Conservation (phyloP, 1,284 basidiomycete species). For the Kwoniella shivajii region DNA sequence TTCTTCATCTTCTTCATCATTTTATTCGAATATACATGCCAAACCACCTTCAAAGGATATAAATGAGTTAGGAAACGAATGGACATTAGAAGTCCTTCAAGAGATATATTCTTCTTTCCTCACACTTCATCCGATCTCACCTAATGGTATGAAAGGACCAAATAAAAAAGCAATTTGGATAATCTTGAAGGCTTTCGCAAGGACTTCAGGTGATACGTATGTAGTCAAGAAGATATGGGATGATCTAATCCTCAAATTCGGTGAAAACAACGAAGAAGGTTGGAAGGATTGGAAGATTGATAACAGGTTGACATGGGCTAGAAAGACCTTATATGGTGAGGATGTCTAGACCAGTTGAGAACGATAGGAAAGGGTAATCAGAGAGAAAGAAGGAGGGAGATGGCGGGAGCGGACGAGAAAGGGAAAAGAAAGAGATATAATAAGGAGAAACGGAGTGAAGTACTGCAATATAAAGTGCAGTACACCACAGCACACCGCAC, state of each 20-base stretch:
- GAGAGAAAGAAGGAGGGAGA: neutral
- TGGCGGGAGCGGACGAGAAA: neutral
- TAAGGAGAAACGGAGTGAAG: neutral
- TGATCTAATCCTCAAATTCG: conserved; percentile 48
- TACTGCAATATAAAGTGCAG: no score
- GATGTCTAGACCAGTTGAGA: neutral
- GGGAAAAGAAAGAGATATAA: neutral
- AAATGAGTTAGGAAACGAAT: conserved; percentile 10
- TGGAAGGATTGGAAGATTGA: conserved; percentile 41
- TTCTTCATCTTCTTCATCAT: neutral
- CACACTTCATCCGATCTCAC: conserved; percentile 12
- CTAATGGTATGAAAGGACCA: conserved; percentile 25
- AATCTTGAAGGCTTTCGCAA: conserved; percentile 43
- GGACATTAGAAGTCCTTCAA: conserved; percentile 34
- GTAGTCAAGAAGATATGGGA: conserved; percentile 37
- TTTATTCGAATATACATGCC: neutral
- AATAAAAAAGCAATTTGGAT: conserved; percentile 34
- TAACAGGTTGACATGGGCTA: conserved; percentile 28
- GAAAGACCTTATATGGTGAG: conserved; percentile 13
- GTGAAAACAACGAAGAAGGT: conserved; percentile 27
- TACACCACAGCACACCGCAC: no score
- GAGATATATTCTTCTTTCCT: conserved; percentile 40
- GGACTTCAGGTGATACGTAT: conserved; percentile 36
- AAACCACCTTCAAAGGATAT: neutral
- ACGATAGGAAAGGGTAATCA: neutral